Base-by-base conservation (phyloP, 176 grass and related monocot species). In the Phoenix roebelenii region DNA sequence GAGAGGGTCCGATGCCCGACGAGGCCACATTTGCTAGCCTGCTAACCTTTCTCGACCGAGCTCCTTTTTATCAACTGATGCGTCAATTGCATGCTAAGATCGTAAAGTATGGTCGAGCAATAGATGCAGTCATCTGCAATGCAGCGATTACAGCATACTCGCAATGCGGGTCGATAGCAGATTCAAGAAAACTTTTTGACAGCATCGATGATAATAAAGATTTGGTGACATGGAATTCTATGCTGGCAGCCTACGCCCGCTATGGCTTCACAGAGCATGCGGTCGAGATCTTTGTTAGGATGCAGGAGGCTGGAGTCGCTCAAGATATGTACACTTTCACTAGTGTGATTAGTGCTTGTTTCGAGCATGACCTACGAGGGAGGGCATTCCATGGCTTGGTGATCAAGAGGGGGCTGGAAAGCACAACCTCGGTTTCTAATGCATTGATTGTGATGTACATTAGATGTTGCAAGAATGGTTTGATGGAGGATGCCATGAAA, bases 161-260 rank as follows among this genome's bases (percentile, higher is more conserved):
- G 0, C 70, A 79, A 15, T 85, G 87, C 59, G 78, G 75, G 0
- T 53, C 29, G 3, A 51, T 82, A 14, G 55, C 7, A 14, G 68
- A 74, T 4, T 76, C 75, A 18, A 82, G 44, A 65, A 90, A n/a
- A 24, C 35, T 90, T 15, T 85, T 90, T 58, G 78, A 90, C 72
- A 73, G 49, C 23, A 76, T 82, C 63, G 29, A 24, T 7, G 25
- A 54, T 50, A 18, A 0, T 5, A 89, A 69, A 60, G 87, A 90
- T 62, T 55, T 90, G 64, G 71, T 90, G 61, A 82, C 87, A 56
- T 90, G 87, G 87, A 90, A 90, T 30, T 66, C 87, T 0, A 66
- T 90, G 75, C 72, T 90, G 22, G 87, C 59, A 22, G 78, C 75
- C 25, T 90, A 79, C 50, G 24, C 68, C 48, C 55, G 68, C 51